Evolutionary conservation across 1,284 basidiomycete genomes (phyloP).

Genomic region (Cerioporus squamosus): DNA sequence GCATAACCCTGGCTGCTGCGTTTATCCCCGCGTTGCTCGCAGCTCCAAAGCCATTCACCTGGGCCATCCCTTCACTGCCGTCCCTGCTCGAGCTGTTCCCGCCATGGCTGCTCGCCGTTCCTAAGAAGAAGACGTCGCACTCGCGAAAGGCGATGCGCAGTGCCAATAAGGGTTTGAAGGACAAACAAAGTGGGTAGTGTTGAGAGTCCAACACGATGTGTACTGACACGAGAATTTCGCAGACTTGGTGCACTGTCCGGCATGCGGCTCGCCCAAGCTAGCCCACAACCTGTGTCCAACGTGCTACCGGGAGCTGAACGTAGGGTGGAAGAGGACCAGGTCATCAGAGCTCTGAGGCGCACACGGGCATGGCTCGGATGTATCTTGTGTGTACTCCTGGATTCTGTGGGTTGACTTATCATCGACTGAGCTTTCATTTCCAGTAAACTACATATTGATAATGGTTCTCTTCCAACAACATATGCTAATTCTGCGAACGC

Average conservation of each 20-base stretch:
- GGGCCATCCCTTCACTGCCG: conserved; percentile 56
- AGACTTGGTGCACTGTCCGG: conserved; percentile 94
- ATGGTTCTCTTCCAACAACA: conserved; percentile 1
- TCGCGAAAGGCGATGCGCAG: conserved; percentile 94
- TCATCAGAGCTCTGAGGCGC: conserved; percentile 1
- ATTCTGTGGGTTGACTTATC: no score
- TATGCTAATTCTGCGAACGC: neutral
- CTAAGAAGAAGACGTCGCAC: conserved; percentile 94
- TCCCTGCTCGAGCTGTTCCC: conserved; percentile 85
- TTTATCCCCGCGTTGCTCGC: conserved; percentile 36
- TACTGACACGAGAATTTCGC: neutral
- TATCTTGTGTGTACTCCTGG: neutral
- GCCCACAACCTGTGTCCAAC: conserved; percentile 88
- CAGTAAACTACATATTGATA: neutral
- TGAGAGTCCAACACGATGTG: conserved; percentile 17
- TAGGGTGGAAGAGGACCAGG: conserved; percentile 58
- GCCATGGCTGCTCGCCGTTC: conserved; percentile 88
- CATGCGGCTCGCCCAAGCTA: conserved; percentile 88
- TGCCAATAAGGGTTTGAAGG: conserved; percentile 94
- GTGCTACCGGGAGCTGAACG: conserved; percentile 82
- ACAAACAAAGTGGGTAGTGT: conserved; percentile 80
- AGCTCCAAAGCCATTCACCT: conserved; percentile 40
- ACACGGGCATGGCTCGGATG: neutral
- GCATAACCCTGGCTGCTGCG: conserved; percentile 35
- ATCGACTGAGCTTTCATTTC: no score